Base-by-base conservation (phyloP, 768 basidiomycete genomes). In the Nidularia pulvinata region DNA sequence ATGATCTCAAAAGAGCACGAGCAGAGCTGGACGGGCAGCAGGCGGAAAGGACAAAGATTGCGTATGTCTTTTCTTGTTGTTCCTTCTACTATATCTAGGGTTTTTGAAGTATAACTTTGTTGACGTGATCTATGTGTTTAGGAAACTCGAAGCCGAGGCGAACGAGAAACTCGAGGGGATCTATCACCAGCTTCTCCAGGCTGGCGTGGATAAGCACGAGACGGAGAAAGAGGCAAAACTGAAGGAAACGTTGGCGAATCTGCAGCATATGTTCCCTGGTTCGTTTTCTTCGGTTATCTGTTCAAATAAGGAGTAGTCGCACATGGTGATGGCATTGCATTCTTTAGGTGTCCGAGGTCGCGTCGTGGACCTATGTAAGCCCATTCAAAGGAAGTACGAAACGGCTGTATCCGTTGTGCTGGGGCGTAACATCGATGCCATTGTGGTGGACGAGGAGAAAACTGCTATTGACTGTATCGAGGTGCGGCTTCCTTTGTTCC, bases 401-500 rank as follows among this genome's bases (percentile, higher is more conserved):
- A 83, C 84, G 0, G 93, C 97, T 0, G 91, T 99, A 10, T 86
- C 91, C 1, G 93, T 95, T 33, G 86, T 98, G 22, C 81, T 99
- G 1, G 97, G 97, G 0, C 82, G 96, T 50, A 95, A 98, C 65
- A 90, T 95, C 52, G 97, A 98, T 62, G 91, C 95, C 1, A 83
- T 99, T 52, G 93, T 99, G 6, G 95, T 98, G 1, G 96, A 99
- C 62, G 89, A 93, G 63, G 95, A 98, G 74, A 94, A 92, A 71
- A 95, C 92, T 1, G 97, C 93, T 1, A 97, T 98, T 52, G 93
- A 95, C 60, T 98, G 96, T 67, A 98, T 98, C 61, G 94, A 98
- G 78, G 93, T 91, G 56, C 46, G 74, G 32, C 16, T 25, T 45
- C 33, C 7, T 30, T n/a, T 46, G 46, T 33, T 19, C 36, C 9